Base-by-base conservation (phyloP, 2,329 filamentous ascomycete genomes). In the Penicillium brasilianum region DNA sequence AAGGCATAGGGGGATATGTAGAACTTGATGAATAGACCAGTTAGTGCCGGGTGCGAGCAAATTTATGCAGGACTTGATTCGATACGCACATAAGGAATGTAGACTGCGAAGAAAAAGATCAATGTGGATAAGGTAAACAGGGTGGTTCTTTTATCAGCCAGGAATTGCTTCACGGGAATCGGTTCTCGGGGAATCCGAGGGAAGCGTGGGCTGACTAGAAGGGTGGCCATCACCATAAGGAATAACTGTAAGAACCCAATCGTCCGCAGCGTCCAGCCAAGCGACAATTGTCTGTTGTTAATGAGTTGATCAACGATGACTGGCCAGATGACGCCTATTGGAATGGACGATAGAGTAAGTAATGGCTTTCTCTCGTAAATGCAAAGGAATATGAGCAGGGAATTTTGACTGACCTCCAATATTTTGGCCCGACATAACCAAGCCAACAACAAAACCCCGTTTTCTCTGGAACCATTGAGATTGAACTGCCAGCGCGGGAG, bases 381-480 rank as follows among this genome's bases (percentile, higher is more conserved):
- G n/a, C n/a, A 20, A 9, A 39, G 37, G 37, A 39, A 41, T 14
- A 20, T 41, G 7, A 18, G n/a, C 39, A 14, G 18, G 39, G 39
- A 5, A 43, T 43, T 22, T 5, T 43, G 39, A 14, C 39, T 43
- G 10, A 43, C 39, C 39, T 43, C 63, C 63, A 28, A 62, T 32
- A 22, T 57, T 61, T 32, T 56, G 46, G 22, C 63, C 63, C 2
- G 63, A 63, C 30, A 58, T 60, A 10, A 60, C 61, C 18, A 61
- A 9, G 25, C 63, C 63, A 39, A 63, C 51, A 13, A 55, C 63
- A 18, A 63, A 37, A n/a, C 55, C 61, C 48, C 63, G 55, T 46
- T 43, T 57, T 43, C 14, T 39, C 22, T 28, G n/a, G 28, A 57
- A 57, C 55, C 55, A 57, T 37, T 59, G 50, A 16, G 63, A 61